Evolutionary conservation across 106 monocot species (phyloP), one percentile per base, ranked within the genome.

Genomic region (Phalaenopsis equestris): DNA sequence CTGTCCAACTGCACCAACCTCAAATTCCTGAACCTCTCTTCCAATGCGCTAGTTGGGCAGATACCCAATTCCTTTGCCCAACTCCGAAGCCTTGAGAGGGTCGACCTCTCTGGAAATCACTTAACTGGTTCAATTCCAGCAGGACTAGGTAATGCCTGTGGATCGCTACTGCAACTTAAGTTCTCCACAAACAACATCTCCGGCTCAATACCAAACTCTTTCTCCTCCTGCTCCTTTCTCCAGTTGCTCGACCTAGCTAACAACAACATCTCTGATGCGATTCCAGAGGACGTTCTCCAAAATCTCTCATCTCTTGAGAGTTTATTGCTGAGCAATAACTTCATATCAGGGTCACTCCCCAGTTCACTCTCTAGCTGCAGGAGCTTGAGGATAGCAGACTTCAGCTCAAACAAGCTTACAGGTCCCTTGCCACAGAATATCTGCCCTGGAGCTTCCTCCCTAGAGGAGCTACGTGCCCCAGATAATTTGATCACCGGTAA

Each of bases 381-480:
- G 78, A 76, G 43, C 12, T 57, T 95, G n/a, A 91, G 80, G 56
- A 82, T 95, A 77, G 86, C 74, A 8, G 93, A 95, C 67, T 76
- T 95, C 47, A 89, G 95, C 78, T 93, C 90, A 5, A 91, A 93
- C 82, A 89, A 87, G 81, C 61, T 93, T 42, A 38, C 74, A 0
- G 85, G 93, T 39, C 55, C 23, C 8, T 36, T 95, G 7, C 90
- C 92, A 12, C 37, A 73, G 0, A 77, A 82, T 14, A 75, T 95
- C 76, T 95, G 95, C 82, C 58, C 80, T 0, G 77, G 67, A 8
- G 79, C 24, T 24, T 80, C 95, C 6, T 67, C 84, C 37, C 88
- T 95, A 2, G 90, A 92, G 80, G 92, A 95, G 83, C 83, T 95
- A 11, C 75, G 89, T 24, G 19, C 86, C 61, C 95, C 95, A 8